Conservation (phyloP, 2,329 filamentous ascomycete species). For the Cordyceps farinosa region DNA sequence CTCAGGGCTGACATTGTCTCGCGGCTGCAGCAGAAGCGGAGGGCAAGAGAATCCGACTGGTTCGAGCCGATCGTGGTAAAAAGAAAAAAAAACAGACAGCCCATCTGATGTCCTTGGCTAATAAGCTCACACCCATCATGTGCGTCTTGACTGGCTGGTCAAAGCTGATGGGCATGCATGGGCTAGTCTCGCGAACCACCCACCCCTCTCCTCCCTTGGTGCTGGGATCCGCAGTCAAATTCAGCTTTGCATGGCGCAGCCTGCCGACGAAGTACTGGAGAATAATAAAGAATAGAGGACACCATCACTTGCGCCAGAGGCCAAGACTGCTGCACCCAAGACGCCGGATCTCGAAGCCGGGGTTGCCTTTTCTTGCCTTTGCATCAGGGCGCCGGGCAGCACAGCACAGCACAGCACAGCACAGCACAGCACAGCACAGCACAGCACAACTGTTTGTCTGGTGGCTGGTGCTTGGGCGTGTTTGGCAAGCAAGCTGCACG, state of each 20-base stretch:
- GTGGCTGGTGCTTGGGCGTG: slow-evolving; percentile 9
- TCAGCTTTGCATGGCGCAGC: slow-evolving; percentile 14
- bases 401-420: background rate
- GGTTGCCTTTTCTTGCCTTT: background rate
- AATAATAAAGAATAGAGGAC: slow-evolving; percentile 1
- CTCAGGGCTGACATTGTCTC: background rate
- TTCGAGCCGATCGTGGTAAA: background rate
- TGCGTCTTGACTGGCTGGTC: background rate
- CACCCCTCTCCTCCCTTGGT: background rate
- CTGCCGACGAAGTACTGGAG: background rate
- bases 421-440: background rate
- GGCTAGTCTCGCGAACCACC: slow-evolving; percentile 3
- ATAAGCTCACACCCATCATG: background rate
- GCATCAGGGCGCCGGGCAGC: background rate
- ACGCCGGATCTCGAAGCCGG: background rate
- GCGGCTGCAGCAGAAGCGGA: background rate
- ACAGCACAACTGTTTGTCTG: slow-evolving; percentile 8
- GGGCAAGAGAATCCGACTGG: background rate
- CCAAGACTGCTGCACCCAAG: background rate
- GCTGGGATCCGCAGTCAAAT: slow-evolving; percentile 12
- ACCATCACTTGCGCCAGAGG: background rate
- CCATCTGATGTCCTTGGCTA: background rate
- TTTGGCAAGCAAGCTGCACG: slow-evolving; percentile 15
- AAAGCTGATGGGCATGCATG: background rate
- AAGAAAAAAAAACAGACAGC: background rate